phyloP scores from a whole-genome alignment of 2,329 filamentous ascomycete species.

The Claviceps lovelessii region DNA sequence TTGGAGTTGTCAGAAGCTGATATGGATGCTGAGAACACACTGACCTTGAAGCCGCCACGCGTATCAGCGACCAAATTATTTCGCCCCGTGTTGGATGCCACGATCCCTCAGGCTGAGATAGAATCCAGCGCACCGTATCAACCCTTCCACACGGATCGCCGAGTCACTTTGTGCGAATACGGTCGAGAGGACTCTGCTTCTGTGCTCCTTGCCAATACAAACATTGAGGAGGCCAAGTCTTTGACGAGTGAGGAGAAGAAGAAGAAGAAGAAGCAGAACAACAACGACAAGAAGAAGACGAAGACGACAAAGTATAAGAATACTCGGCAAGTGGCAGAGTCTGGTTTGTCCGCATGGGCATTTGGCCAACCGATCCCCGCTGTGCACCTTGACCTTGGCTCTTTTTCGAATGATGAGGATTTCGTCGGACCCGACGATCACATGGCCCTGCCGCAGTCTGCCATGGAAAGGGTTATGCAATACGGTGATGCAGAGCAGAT shows the following conservation, averaged over 20 bases:
- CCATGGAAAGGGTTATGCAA: constrained; percentile 49
- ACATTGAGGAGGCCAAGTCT: constrained; percentile 25
- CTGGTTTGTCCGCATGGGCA: constrained; percentile 30
- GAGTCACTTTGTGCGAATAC: constrained; percentile 66
- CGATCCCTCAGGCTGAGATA: constrained; percentile 67
- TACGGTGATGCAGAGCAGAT: constrained; percentile 58
- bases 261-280: constrained; percentile 10
- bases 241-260: constrained; percentile 24
- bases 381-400: constrained; percentile 38
- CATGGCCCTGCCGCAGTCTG: constrained; percentile 45
- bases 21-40: constrained; percentile 38
- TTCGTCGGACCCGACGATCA: constrained; percentile 37
- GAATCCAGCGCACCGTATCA: constrained; percentile 93
- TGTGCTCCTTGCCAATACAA: constrained; percentile 25
- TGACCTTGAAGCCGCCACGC: constrained; percentile 32
- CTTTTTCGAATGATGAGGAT: constrained; percentile 35
- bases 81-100: constrained; percentile 40
- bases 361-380: constrained; percentile 43
- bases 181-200: constrained; percentile 22
- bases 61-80: constrained; percentile 18
- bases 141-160: constrained; percentile 82
- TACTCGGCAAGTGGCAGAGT: neutral
- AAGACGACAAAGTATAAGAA: constrained; percentile 19
- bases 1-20: constrained; percentile 39
- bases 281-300: constrained; percentile 18